These are phyloP conservation scores for Eucalyptus coolabah DNA, from an alignment of 345 rosid species.

Conservation along the genomic window DNA sequence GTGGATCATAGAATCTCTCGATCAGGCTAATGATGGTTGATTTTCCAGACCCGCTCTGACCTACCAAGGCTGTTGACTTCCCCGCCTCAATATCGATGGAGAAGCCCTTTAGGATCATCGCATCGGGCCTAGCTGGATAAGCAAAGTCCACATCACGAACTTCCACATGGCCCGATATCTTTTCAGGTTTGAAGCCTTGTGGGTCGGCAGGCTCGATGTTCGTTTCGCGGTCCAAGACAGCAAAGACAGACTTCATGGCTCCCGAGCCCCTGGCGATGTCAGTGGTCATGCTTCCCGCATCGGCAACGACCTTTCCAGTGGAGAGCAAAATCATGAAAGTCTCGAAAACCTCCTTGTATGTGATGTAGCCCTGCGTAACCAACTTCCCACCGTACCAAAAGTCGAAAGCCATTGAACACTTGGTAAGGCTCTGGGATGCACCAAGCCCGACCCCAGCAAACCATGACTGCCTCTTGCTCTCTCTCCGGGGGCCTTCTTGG, in stretches of 20 bases:
- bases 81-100: background rate
- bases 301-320: background rate
- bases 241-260: background rate
- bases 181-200: background rate
- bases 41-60: constrained; percentile 1
- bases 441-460: background rate
- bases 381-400: background rate
- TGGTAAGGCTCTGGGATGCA: background rate
- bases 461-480: background rate
- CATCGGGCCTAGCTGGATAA: background rate
- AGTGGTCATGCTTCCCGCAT: background rate
- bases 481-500: background rate
- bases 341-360: background rate
- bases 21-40: constrained; percentile 1
- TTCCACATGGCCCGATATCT: background rate
- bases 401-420: background rate
- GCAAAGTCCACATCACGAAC: background rate
- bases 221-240: background rate
- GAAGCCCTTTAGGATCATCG: background rate
- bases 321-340: background rate
- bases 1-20: constrained; percentile 5
- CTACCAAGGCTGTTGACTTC: background rate
- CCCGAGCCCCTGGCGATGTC: background rate
- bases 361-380: background rate
- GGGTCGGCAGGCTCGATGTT: background rate